Conservation (phyloP, 768 basidiomycete species). For the Macrolepiota fuliginosa region DNA sequence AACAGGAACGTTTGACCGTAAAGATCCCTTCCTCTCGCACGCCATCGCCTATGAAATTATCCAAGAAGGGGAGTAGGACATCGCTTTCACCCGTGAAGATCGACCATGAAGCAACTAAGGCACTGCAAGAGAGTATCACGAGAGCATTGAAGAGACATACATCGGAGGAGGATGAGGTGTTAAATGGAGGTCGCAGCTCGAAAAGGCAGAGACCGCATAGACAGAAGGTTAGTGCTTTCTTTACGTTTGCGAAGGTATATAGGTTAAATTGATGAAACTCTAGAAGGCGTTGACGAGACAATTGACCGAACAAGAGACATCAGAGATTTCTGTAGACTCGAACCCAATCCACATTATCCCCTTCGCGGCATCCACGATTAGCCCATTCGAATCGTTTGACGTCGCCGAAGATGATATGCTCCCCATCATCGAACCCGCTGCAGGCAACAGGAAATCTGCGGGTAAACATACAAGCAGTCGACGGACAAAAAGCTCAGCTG, state of each 20-base stretch:
- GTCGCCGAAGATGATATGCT: constrained; percentile 5
- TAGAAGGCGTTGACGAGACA: constrained; percentile 37
- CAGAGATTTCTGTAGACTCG: neutral
- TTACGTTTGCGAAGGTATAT: neutral
- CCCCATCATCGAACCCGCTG: neutral
- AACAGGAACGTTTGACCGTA: constrained; percentile 22
- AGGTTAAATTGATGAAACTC: neutral
- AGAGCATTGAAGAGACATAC: constrained; percentile 63
- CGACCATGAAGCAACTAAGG: constrained; percentile 48
- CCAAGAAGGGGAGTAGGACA: constrained; percentile 17
- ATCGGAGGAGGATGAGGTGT: constrained; percentile 34
- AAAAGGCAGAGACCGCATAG: constrained; percentile 39
- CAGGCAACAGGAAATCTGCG: neutral
- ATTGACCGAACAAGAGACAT: constrained; percentile 29
- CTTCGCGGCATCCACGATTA: constrained; percentile 21
- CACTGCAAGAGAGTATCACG: constrained; percentile 66
- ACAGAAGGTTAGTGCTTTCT: constrained; percentile 26
- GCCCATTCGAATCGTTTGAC: constrained; percentile 26
- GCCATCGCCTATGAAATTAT: constrained; percentile 52
- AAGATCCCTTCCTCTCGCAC: constrained; percentile 61
- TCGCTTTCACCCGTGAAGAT: constrained; percentile 43
- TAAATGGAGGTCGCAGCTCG: constrained; percentile 12
- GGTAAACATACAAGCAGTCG: constrained; percentile 14
- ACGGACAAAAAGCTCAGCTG: constrained; percentile 19
- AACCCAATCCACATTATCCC: neutral